Conservation (phyloP, 2,329 filamentous ascomycete genomes). For the Xylaria sp. region DNA sequence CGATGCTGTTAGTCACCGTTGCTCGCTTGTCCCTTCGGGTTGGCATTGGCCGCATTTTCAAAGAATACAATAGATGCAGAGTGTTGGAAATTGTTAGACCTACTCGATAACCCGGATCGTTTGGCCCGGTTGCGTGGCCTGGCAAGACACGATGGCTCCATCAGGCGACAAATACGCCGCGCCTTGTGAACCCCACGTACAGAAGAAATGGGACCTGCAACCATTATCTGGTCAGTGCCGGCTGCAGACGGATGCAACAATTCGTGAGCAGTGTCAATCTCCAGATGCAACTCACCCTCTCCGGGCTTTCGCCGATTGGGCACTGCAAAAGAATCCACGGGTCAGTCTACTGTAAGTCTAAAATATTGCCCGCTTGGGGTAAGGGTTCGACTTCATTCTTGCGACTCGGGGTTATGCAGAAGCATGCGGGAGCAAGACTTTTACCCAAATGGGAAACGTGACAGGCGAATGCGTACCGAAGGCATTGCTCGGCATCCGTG, state of each 20-base stretch:
- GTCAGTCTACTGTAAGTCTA: background rate
- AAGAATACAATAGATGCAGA: slow-evolving; percentile 19
- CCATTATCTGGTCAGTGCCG: slow-evolving; percentile 43
- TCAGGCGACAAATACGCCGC: slow-evolving; percentile 57
- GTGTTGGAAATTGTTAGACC: slow-evolving; percentile 48
- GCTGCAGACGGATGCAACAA: slow-evolving; percentile 39
- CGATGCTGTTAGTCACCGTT: slow-evolving; percentile 36
- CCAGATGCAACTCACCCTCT: slow-evolving; percentile 50
- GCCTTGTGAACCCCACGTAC: slow-evolving; percentile 59
- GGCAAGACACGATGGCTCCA: slow-evolving; percentile 54
- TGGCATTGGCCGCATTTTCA: slow-evolving; percentile 8
- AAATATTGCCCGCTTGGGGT: slow-evolving; percentile 4
- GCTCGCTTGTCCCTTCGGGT: background rate
- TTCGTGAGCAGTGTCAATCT: slow-evolving; percentile 36
- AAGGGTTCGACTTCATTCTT: slow-evolving; percentile 8
- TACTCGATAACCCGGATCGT: slow-evolving; percentile 68
- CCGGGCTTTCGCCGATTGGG: slow-evolving; percentile 50
- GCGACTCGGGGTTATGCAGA: slow-evolving; percentile 1
- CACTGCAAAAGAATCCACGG: slow-evolving; percentile 23
- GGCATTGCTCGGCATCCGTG: slow-evolving; percentile 47
- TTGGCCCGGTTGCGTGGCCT: slow-evolving; percentile 55
- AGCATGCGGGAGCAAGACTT: slow-evolving; percentile 7
- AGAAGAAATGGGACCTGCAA: slow-evolving; percentile 54
- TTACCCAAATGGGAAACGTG: slow-evolving; percentile 10
- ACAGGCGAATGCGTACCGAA: slow-evolving; percentile 22